Base-by-base conservation (phyloP, 2,329 filamentous ascomycete species). In the Aureobasidium sp. region DNA sequence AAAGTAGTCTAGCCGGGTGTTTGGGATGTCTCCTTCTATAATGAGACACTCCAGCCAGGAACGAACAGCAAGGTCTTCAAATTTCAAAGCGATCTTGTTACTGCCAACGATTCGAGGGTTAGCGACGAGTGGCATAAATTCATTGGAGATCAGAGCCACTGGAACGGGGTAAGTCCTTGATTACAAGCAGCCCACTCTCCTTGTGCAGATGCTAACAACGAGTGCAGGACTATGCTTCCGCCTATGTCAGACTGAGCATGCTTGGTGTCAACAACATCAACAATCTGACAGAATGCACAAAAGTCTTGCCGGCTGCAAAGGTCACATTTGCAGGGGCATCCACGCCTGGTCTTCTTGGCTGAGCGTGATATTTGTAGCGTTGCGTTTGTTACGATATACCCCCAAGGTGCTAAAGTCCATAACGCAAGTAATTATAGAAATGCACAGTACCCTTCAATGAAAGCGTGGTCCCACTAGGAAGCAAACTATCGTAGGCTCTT, bases 1-100 rank as follows among this genome's bases (percentile, higher is more conserved):
- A 41, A 7, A 13, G 15, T 39, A 16, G 30, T 1, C 13, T n/a
- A 72, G 4, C 73, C 73, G 0, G 73, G 73, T 16, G 58, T 74
- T 4, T 75, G 73, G 73, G 73, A 75, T 50, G 69, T 73, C 3
- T 62, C 63, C 0, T 75, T 74, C 62, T 75, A 76, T 58, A 67
- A 67, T 7, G 67, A 76, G 59, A 74, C 72, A 0, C 13, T 71
- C 0, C 67, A 69, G 6, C 50, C 50, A 13, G 63, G 59, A 0
- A 61, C 68, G 4, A 72, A 72, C 8, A 69, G 67, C 1, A 66
- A 70, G 21, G 71, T 76, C 2, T 64, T 76, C 49, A 72, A 73
- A 62, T 74, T 76, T 34, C 65, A 68, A 29, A 72, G 71, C 29
- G 74, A 76, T 62, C 66, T 75, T 44, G 67, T 63, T 11, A 61